Evolutionary conservation across 2,329 filamentous ascomycete genomes (phyloP).

Genomic region (Paradendryphiella salina): DNA sequence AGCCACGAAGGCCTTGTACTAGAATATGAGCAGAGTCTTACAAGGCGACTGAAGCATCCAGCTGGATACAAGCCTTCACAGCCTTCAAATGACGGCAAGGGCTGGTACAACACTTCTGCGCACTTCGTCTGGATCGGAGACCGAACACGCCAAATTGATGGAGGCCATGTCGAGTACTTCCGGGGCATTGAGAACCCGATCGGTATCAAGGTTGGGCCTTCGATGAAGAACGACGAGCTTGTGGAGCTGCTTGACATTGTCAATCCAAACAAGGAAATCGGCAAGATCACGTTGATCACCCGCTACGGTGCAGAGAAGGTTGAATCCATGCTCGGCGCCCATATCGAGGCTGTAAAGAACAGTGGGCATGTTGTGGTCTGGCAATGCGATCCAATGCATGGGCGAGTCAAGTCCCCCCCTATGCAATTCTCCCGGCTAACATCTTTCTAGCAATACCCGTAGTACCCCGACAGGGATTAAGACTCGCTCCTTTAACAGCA

Average conservation of each 20-base stretch:
- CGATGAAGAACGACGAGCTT: constrained; percentile 75
- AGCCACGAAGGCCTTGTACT: constrained; percentile 93
- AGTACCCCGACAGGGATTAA: constrained; percentile 78
- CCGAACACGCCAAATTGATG: constrained; percentile 88
- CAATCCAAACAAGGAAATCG: constrained; percentile 78
- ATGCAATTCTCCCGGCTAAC: constrained; percentile 12
- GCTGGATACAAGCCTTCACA: constrained; percentile 46
- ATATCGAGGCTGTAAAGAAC: constrained; percentile 85
- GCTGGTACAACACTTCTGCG: constrained; percentile 90
- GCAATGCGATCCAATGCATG: constrained; percentile 99
- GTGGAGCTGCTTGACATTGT: constrained; percentile 79
- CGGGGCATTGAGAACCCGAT: constrained; percentile 94
- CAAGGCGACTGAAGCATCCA: constrained; percentile 72
- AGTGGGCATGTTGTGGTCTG: constrained; percentile 81
- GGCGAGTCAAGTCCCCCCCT: constrained; percentile 48
- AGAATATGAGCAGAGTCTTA: constrained; percentile 90
- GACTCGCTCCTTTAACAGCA: constrained; percentile 87
- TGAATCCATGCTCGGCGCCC: constrained; percentile 71
- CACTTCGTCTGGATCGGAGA: constrained; percentile 99
- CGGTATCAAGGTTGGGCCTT: constrained; percentile 92
- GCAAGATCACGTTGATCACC: constrained; percentile 95
- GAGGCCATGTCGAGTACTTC: constrained; percentile 96
- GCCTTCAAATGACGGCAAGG: constrained; percentile 52
- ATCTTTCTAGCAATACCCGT: constrained; percentile 57
- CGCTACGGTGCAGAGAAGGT: constrained; percentile 86